Evolutionary conservation across 176 grass and related monocot genomes (phyloP).

Genomic region (Eragrostis curvula): DNA sequence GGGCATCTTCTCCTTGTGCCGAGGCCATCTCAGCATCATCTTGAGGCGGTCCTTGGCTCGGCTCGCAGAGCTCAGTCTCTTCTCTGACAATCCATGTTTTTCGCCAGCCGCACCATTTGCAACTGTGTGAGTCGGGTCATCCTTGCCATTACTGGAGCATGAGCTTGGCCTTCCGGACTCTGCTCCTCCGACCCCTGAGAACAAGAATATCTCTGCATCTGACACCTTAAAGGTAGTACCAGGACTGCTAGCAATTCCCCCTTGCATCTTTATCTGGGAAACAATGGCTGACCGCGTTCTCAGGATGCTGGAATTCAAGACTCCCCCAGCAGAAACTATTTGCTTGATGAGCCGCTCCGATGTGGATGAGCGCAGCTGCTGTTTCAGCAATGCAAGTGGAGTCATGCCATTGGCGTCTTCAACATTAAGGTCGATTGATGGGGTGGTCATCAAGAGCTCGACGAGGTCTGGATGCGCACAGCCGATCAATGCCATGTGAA

Average conservation of each 20-base stretch:
- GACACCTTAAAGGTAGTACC: slow-evolving; percentile 85
- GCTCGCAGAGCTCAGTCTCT: slow-evolving; percentile 67
- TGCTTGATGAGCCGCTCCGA: slow-evolving; percentile 83
- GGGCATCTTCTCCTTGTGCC: slow-evolving; percentile 65
- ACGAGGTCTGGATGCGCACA: slow-evolving; percentile 75
- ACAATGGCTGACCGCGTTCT: slow-evolving; percentile 56
- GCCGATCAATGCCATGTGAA: slow-evolving; percentile 85
- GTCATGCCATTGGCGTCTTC: slow-evolving; percentile 77
- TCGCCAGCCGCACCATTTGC: slow-evolving; percentile 28
- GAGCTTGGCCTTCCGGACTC: slow-evolving; percentile 65
- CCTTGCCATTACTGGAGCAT: slow-evolving; percentile 76
- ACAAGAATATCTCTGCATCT: slow-evolving; percentile 88
- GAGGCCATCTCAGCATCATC: slow-evolving; percentile 84
- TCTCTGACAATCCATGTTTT: slow-evolving; percentile 55
- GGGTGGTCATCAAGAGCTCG: slow-evolving; percentile 67
- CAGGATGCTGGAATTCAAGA: slow-evolving; percentile 65
- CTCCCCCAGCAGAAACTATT: slow-evolving; percentile 77
- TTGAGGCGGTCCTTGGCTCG: slow-evolving; percentile 76
- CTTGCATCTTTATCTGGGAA: slow-evolving; percentile 80
- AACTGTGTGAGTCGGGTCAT: slow-evolving; percentile 36
- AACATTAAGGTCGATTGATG: slow-evolving; percentile 70
- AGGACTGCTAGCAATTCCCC: slow-evolving; percentile 62
- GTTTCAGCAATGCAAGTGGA: slow-evolving; percentile 68
- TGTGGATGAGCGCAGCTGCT: slow-evolving; percentile 69
- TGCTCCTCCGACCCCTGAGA: slow-evolving; percentile 51